Percentiles rank a stretch among this genome's conserved stretches.
phyloP scores from a whole-genome alignment of 768 basidiomycete genomes.

The Leccinellum albellum region DNA sequence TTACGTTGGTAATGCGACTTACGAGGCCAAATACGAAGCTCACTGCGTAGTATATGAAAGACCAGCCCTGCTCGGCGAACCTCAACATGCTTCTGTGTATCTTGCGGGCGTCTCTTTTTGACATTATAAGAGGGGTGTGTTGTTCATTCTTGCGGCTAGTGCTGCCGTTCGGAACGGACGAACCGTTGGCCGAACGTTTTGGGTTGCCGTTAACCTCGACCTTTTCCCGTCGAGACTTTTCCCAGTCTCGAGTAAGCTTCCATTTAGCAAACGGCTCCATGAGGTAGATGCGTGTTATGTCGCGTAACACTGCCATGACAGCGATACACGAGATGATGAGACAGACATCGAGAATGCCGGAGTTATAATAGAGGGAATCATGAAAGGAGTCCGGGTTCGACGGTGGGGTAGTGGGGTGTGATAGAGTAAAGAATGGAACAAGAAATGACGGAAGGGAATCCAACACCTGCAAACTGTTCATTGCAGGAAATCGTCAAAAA shows the following conservation, averaged over 20 bases:
- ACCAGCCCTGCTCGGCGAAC: slow-evolving; percentile 97
- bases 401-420: slow-evolving; percentile 60
- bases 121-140: slow-evolving; percentile 16
- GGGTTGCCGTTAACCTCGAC: slow-evolving; percentile 22
- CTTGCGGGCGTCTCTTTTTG: slow-evolving; percentile 50
- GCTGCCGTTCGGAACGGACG: slow-evolving; percentile 29
- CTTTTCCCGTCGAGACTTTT: slow-evolving; percentile 19
- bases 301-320: slow-evolving; percentile 83
- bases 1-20: slow-evolving; percentile 36
- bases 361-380: slow-evolving; percentile 63
- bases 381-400: slow-evolving; percentile 66
- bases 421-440: slow-evolving; percentile 69
- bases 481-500: slow-evolving; percentile 33
- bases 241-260: slow-evolving; percentile 61
- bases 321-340: slow-evolving; percentile 79
- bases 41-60: slow-evolving; percentile 69
- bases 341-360: slow-evolving; percentile 75
- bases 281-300: slow-evolving; percentile 65
- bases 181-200: slow-evolving; percentile 25
- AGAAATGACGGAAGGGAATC: slow-evolving; percentile 51
- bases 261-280: slow-evolving; percentile 80
- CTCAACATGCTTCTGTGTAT: slow-evolving; percentile 72
- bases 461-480: slow-evolving; percentile 35
- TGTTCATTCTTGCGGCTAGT: slow-evolving; percentile 24
- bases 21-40: slow-evolving; percentile 82